Evolutionary conservation across 2,329 filamentous ascomycete genomes (phyloP), one percentile per base, ranked within the genome.

Genomic region (Fusarium dlaminii): DNA sequence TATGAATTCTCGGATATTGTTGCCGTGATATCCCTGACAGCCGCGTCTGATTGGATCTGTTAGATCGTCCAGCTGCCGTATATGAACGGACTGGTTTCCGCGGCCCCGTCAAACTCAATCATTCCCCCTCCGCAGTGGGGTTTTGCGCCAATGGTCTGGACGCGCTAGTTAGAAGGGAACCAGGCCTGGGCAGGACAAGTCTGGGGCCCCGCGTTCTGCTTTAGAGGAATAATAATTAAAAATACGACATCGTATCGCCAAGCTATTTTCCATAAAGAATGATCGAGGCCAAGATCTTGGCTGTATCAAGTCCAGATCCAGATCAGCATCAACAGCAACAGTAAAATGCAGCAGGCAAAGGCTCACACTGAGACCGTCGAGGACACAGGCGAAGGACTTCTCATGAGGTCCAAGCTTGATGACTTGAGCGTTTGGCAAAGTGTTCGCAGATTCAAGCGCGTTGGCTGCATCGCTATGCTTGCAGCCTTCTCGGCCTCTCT

Each of bases 41-140:
- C 3, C 3, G 20, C 34, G 9, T 0, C 24, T 54, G 32, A 39
- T 54, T 54, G 51, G 51, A 37, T 48, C 24, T 54, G 3, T 12
- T 36, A 39, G 9, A 6, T 39, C 6, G 8, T 29, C 0, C 2
- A 0, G 20, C 0, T 0, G n/a, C 1, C 0, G 13, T 54, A 22
- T 24, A 54, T 17, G 2, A 29, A 20, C 34, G 34, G 51, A 54
- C 24, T 54, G 27, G 32, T 54, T 54, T 54, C 51, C 34, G 24
- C 30, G 13, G 20, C 18, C 32, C 49, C 51, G 51, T 39, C n/a
- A 37, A 29, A 54, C n/a, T 9, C 51, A 15, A 54, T 24, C 14
- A 29, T 22, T 20, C 3, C 22, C 10, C 30, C 30, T 29, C 18
- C n/a, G 32, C 13, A 39, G 34, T 22, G 51, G 34, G 51, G 49